phyloP scores from a whole-genome alignment of 257 asterid species.

The Schizonepeta tenuifolia region DNA sequence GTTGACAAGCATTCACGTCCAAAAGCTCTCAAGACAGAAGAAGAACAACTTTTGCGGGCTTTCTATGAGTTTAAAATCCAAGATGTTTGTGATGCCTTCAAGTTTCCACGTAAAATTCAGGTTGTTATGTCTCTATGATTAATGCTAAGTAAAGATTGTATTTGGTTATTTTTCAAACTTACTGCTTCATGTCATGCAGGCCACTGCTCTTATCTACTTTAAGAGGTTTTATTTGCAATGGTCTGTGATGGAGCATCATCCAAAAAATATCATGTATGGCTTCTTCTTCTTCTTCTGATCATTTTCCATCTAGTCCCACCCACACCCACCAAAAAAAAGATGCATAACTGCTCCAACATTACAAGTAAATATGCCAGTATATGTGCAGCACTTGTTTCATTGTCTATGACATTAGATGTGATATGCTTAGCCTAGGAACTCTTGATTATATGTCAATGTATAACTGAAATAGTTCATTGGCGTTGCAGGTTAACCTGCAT shows the following conservation, averaged over 20 bases:
- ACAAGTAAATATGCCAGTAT: background rate
- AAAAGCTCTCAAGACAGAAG: slow-evolving; percentile 88
- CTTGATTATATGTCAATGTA: background rate
- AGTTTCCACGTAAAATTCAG: slow-evolving; percentile 96
- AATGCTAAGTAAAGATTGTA: slow-evolving; percentile 15
- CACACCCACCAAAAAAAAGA: background rate
- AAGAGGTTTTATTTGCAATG: slow-evolving; percentile 95
- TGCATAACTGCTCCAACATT: background rate
- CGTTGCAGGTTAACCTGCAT: slow-evolving; percentile 90
- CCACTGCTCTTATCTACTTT: slow-evolving; percentile 92
- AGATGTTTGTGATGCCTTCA: slow-evolving; percentile 97
- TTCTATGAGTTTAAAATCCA: slow-evolving; percentile 94
- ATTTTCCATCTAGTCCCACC: background rate
- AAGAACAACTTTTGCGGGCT: slow-evolving; percentile 84
- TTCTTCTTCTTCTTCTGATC: slow-evolving; percentile 32
- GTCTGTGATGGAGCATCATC: slow-evolving; percentile 99
- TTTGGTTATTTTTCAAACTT: slow-evolving; percentile 27
- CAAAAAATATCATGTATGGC: slow-evolving; percentile 86
- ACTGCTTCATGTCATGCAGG: slow-evolving; percentile 58
- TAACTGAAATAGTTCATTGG: slow-evolving; percentile 11
- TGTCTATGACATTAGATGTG: background rate
- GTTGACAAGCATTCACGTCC: slow-evolving; percentile 84
- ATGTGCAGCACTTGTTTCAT: background rate
- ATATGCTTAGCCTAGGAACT: background rate
- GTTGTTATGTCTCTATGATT: slow-evolving; percentile 43